These are phyloP conservation scores for Lonicera japonica DNA, from an alignment of 129 eudicot genomes.

Conservation along the genomic window DNA sequence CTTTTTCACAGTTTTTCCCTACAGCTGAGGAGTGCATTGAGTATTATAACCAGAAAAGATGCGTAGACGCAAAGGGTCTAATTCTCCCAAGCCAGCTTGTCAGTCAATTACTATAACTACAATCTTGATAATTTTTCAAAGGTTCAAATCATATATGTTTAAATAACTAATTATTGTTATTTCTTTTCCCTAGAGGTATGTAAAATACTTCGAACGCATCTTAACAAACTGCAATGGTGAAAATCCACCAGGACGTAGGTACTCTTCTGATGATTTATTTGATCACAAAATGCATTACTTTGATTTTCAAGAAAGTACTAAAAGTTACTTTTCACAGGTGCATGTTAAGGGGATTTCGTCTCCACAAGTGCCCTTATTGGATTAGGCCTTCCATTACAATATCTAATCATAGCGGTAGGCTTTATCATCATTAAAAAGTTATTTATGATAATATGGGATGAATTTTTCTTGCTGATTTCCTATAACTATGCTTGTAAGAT, in stretches of 20 bases:
- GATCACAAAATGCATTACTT: slow-evolving; percentile 9
- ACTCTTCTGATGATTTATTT: slow-evolving; percentile 15
- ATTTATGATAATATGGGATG: too few relatives aligned
- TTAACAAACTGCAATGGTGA: slow-evolving; percentile 58
- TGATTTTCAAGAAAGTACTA: slow-evolving; percentile 12
- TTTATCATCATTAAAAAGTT: neutral
- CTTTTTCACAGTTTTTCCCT: slow-evolving; percentile 65
- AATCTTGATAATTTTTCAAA: slow-evolving; percentile 8
- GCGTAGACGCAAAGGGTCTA: slow-evolving; percentile 87
- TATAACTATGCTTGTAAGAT: neutral
- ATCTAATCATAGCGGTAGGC: slow-evolving; percentile 79
- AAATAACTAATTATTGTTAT: slow-evolving; percentile 10
- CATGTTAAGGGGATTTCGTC: slow-evolving; percentile 94
- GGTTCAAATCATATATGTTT: neutral
- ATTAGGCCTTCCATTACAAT: slow-evolving; percentile 89
- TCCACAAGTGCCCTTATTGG: slow-evolving; percentile 92
- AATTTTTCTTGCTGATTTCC: neutral
- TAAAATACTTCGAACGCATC: slow-evolving; percentile 77
- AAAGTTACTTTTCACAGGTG: slow-evolving; percentile 58
- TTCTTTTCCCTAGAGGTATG: slow-evolving; percentile 64
- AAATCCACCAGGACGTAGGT: slow-evolving; percentile 86
- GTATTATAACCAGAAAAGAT: slow-evolving; percentile 86
- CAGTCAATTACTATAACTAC: slow-evolving; percentile 25
- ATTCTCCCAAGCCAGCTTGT: slow-evolving; percentile 97
- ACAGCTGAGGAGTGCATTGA: slow-evolving; percentile 87